A percentile compares a stretch with the other conserved stretches of the same genome.
Conservation (phyloP, 2,329 filamentous ascomycete species). For the Claviceps monticola region DNA sequence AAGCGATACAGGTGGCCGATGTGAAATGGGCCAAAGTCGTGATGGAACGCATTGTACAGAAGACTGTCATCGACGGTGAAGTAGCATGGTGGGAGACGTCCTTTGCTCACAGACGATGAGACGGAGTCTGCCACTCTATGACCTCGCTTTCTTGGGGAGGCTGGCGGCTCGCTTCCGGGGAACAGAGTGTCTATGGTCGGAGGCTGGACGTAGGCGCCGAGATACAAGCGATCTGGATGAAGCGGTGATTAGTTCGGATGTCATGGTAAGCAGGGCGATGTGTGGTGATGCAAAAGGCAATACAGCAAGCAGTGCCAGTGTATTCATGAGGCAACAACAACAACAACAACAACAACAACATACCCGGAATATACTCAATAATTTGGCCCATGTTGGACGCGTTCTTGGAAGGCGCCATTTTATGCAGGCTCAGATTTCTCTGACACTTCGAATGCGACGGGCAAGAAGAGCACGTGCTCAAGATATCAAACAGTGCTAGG, state of each 20-base stretch:
- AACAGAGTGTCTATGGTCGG: slow-evolving; percentile 75
- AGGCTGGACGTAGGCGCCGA: slow-evolving; percentile 76
- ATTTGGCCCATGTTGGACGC: slow-evolving; percentile 64
- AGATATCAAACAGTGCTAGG: too few relatives aligned
- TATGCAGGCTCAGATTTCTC: slow-evolving; percentile 13
- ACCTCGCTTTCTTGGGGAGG: slow-evolving; percentile 22
- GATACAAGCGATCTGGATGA: slow-evolving; percentile 71
- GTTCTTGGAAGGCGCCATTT: slow-evolving; percentile 36
- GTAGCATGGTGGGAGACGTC: slow-evolving; percentile 58
- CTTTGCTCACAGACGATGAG: slow-evolving; percentile 23
- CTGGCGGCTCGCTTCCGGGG: slow-evolving; percentile 66
- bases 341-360: slow-evolving; percentile 15
- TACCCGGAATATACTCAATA: slow-evolving; percentile 93
- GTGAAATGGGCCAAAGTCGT: slow-evolving; percentile 94
- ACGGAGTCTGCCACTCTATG: slow-evolving; percentile 47
- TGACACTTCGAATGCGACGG: not conserved
- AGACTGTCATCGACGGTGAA: slow-evolving; percentile 89
- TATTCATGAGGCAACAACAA: not conserved
- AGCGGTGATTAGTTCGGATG: too few relatives aligned
- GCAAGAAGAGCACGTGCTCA: not conserved
- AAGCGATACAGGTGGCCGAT: slow-evolving; percentile 96
- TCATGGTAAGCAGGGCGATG: too few relatives aligned
- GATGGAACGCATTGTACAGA: slow-evolving; percentile 95
- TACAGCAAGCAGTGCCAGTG: too few relatives aligned
- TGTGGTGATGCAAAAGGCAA: too few relatives aligned